These are phyloP conservation scores for Boletus huronensis DNA, from an alignment of 768 basidiomycete species.

Conservation along the genomic window DNA sequence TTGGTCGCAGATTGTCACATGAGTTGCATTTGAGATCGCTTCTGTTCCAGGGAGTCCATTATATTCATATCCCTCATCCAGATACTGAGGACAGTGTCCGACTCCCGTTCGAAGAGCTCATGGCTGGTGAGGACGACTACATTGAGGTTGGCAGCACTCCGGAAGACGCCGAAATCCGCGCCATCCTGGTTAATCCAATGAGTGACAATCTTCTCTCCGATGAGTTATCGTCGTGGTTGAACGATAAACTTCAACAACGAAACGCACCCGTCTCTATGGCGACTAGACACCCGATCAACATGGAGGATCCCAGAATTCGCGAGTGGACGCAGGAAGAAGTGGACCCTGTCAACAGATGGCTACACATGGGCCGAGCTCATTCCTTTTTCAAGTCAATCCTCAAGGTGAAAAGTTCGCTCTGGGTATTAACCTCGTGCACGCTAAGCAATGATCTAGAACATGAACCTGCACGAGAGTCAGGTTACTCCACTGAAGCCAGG, in stretches of 20 bases:
- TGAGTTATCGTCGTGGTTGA: slow-evolving; percentile 31
- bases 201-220: slow-evolving; percentile 32
- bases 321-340: slow-evolving; percentile 40
- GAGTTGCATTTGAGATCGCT: background rate
- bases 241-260: slow-evolving; percentile 24
- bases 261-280: slow-evolving; percentile 22
- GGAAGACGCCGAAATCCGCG: slow-evolving; percentile 18
- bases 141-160: slow-evolving; percentile 10
- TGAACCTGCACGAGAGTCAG: slow-evolving; percentile 15
- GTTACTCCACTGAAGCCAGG: slow-evolving; percentile 9
- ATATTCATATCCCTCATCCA: slow-evolving; percentile 26
- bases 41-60: slow-evolving; percentile 22
- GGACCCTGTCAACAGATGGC: slow-evolving; percentile 33
- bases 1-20: background rate
- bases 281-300: slow-evolving; percentile 19
- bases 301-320: slow-evolving; percentile 39
- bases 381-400: slow-evolving; percentile 26
- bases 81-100: slow-evolving; percentile 11
- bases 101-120: slow-evolving; percentile 25
- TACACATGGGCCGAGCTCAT: slow-evolving; percentile 32
- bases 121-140: slow-evolving; percentile 23
- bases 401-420: slow-evolving; percentile 18
- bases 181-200: slow-evolving; percentile 17
- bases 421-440: background rate
- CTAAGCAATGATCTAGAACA: slow-evolving; percentile 14